Evolutionary conservation across 371 early-diverging fungal species (phyloP).

Genomic region (Actinomucor elegans): DNA sequence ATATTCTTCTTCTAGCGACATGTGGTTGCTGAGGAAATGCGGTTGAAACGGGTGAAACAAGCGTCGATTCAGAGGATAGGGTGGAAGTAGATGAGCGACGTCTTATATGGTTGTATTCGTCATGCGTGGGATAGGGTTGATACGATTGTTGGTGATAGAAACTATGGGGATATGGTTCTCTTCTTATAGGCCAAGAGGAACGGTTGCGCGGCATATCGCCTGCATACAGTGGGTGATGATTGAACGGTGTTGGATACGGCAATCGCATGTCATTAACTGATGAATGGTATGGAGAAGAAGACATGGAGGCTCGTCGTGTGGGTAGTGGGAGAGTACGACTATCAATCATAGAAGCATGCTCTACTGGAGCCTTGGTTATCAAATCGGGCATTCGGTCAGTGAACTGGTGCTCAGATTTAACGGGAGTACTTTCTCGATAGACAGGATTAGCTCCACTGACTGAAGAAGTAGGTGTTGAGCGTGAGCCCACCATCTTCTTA

Average conservation of each 20-base stretch:
- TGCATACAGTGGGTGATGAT: not conserved
- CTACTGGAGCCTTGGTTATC: not conserved
- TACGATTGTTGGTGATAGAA: not conserved
- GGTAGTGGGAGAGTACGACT: slow-evolving; percentile 13
- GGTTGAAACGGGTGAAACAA: slow-evolving; percentile 1
- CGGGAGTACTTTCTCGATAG: slow-evolving; percentile 1
- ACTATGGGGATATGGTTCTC: slow-evolving; percentile 1
- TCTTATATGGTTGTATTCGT: not conserved
- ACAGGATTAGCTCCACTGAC: not conserved
- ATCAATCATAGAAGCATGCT: slow-evolving; percentile 11
- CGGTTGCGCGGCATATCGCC: slow-evolving; percentile 13
- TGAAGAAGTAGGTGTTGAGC: too few species aligned
- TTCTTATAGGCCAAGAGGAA: slow-evolving; percentile 20
- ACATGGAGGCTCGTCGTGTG: slow-evolving; percentile 2
- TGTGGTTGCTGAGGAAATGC: not conserved
- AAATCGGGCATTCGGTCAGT: not conserved
- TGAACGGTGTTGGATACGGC: not conserved
- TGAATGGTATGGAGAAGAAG: not conserved
- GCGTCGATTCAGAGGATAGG: slow-evolving; percentile 7
- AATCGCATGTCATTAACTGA: not conserved
- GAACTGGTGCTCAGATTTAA: slow-evolving; percentile 1
- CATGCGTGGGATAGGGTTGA: not conserved
- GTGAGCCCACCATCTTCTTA: not conserved
- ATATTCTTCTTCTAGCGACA: slow-evolving; percentile 17
- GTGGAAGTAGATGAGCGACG: slow-evolving; percentile 19